phyloP scores from a whole-genome alignment of 2,329 filamentous ascomycete genomes.

The Ophiosphaerella herpotricha region DNA sequence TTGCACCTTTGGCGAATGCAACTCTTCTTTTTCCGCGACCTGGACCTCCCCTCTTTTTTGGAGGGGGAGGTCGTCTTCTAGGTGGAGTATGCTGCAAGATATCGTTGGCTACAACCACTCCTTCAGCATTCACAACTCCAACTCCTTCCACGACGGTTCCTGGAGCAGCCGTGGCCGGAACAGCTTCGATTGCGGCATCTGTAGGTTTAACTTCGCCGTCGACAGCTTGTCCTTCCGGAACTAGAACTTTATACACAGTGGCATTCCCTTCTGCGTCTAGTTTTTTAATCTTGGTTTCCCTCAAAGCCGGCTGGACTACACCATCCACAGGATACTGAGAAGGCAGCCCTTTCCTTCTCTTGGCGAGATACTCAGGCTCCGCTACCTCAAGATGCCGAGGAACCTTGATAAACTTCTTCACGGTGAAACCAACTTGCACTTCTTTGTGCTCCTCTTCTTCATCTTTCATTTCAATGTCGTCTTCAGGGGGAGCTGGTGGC shows the following conservation, averaged over 20 bases:
- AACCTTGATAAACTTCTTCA: constrained; percentile 63
- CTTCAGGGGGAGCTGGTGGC: constrained; percentile 68
- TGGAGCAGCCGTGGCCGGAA: constrained; percentile 55
- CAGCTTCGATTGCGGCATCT: constrained; percentile 53
- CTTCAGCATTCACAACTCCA: constrained; percentile 64
- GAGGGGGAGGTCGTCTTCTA: constrained; percentile 71
- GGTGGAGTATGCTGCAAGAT: constrained; percentile 54
- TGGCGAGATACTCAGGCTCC: constrained; percentile 66
- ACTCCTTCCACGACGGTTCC: constrained; percentile 64
- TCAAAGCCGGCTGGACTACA: constrained; percentile 55
- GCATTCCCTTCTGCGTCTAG: constrained; percentile 77
- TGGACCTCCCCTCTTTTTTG: constrained; percentile 75
- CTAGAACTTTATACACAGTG: constrained; percentile 81
- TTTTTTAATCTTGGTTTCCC: constrained; percentile 79
- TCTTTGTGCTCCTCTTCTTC: constrained; percentile 51
- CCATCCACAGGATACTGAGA: constrained; percentile 44
- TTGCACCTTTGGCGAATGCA: constrained; percentile 58
- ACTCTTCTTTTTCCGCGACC: constrained; percentile 80
- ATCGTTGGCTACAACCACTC: constrained; percentile 59
- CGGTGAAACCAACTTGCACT: constrained; percentile 57
- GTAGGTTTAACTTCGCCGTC: constrained; percentile 78
- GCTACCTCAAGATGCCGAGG: constrained; percentile 62
- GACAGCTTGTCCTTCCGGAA: constrained; percentile 77
- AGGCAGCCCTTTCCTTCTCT: constrained; percentile 63
- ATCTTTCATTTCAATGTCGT: constrained; percentile 58